A percentile compares a stretch with the other conserved stretches of the same genome.
phyloP scores from a whole-genome alignment of 75 land plant genomes.

The Cupressus sempervirens region DNA sequence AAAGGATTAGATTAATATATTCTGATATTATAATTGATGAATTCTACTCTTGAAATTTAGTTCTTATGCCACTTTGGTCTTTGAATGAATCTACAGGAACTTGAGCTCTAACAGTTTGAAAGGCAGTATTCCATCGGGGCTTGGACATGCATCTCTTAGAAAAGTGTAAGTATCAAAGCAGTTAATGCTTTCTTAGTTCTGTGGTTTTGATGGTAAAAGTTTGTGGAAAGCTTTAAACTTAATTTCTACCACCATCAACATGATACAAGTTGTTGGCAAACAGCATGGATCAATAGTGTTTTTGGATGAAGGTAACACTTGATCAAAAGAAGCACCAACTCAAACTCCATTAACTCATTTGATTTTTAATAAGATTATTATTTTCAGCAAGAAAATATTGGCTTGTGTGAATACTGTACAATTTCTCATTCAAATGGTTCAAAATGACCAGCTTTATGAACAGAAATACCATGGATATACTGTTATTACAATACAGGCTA shows the following conservation, averaged over 20 bases:
- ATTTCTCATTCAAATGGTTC: background rate
- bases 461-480: background rate
- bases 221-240: background rate
- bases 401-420: background rate
- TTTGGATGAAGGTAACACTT: background rate
- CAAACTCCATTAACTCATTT: background rate
- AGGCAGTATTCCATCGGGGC: constrained; percentile 63
- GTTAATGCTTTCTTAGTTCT: background rate
- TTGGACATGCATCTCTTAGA: constrained; percentile 58
- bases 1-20: background rate
- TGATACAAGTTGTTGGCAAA: background rate
- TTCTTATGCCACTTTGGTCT: background rate
- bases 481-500: background rate
- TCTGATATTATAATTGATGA: background rate
- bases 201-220: background rate
- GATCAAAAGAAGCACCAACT: background rate
- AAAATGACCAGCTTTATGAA: background rate
- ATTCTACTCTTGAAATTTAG: background rate
- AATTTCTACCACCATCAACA: background rate
- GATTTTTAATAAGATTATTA: background rate
- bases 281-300: background rate
- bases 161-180: constrained; percentile 56
- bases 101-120: constrained; percentile 57
- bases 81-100: constrained; percentile 49
- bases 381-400: background rate